phyloP scores from a whole-genome alignment of 768 basidiomycete genomes.

The Lenzites betulinus region DNA sequence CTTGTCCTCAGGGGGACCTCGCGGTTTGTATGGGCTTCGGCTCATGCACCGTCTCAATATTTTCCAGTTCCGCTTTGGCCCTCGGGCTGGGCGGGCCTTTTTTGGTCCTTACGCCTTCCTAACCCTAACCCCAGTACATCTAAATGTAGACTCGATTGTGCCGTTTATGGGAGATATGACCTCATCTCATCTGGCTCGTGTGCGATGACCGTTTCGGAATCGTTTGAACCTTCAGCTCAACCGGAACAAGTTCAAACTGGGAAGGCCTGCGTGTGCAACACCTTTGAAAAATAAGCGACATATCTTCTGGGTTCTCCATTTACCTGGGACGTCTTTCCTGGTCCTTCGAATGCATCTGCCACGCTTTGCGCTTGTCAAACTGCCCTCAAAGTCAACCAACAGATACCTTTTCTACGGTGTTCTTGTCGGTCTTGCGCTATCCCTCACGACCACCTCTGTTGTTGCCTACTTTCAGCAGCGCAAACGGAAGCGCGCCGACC shows the following conservation, averaged over 20 bases:
- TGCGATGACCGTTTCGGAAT: background rate
- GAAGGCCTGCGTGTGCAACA: no score
- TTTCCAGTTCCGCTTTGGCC: conserved; percentile 50
- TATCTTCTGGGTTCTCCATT: background rate
- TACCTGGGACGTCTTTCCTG: background rate
- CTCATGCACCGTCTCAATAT: conserved; percentile 50
- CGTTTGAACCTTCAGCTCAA: no score
- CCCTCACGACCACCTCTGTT: conserved; percentile 68
- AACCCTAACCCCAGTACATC: conserved; percentile 35
- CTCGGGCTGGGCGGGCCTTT: conserved; percentile 53
- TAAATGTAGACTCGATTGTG: conserved; percentile 3
- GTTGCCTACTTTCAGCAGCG: conserved; percentile 54
- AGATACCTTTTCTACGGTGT: conserved; percentile 52
- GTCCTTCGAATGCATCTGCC: conserved; percentile 7
- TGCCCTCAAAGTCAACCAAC: conserved; percentile 23
- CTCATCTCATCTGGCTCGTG: conserved; percentile 1
- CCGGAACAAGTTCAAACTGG: no score
- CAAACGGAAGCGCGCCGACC: conserved; percentile 41
- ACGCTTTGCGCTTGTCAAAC: conserved; percentile 1
- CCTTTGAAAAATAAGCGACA: no score
- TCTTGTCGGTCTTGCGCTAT: conserved; percentile 75
- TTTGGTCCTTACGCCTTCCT: conserved; percentile 32
- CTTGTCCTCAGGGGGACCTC: conserved; percentile 49
- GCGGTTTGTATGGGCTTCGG: conserved; percentile 50
- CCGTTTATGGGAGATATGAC: conserved; percentile 5